Conservation (phyloP, 768 basidiomycete species). For the Pleurotus tuber-regium region DNA sequence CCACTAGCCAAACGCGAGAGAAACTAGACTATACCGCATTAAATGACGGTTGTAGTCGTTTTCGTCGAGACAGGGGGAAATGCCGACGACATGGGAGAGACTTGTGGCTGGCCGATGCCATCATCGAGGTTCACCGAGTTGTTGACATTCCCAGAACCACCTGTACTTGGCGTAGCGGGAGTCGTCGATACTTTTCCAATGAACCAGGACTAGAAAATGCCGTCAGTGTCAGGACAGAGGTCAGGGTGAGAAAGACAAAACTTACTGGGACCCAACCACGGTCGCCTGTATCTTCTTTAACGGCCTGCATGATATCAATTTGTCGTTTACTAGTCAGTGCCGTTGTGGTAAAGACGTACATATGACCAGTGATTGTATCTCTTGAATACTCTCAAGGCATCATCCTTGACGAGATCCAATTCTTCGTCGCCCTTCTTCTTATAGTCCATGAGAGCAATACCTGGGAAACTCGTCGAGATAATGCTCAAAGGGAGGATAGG, state of each 20-base stretch:
- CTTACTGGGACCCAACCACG: slow-evolving; percentile 94
- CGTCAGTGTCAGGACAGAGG: slow-evolving; percentile 9
- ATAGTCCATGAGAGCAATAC: slow-evolving; percentile 95
- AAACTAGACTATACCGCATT: background rate
- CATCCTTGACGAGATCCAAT: slow-evolving; percentile 84
- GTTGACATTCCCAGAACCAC: slow-evolving; percentile 30
- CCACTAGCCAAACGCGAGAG: background rate
- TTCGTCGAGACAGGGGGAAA: slow-evolving; percentile 57
- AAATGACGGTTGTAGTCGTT: slow-evolving; percentile 23
- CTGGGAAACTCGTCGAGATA: slow-evolving; percentile 97
- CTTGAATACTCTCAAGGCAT: slow-evolving; percentile 90
- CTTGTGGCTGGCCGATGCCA: slow-evolving; percentile 45
- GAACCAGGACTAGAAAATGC: slow-evolving; percentile 74
- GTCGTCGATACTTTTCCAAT: slow-evolving; percentile 75
- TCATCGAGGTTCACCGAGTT: slow-evolving; percentile 30
- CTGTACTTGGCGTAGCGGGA: slow-evolving; percentile 43
- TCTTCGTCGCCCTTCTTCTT: slow-evolving; percentile 93
- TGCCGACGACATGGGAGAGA: slow-evolving; percentile 82
- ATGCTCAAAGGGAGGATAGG: slow-evolving; percentile 90
- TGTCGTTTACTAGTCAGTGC: slow-evolving; percentile 11
- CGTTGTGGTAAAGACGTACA: slow-evolving; percentile 43
- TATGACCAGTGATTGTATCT: slow-evolving; percentile 98
- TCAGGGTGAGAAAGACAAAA: slow-evolving; percentile 14
- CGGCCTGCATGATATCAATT: slow-evolving; percentile 54
- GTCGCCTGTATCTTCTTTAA: slow-evolving; percentile 90